Conservation (phyloP, 78 protist genomes). For the slime mould (Dictyostelium discoideum) region DNA sequence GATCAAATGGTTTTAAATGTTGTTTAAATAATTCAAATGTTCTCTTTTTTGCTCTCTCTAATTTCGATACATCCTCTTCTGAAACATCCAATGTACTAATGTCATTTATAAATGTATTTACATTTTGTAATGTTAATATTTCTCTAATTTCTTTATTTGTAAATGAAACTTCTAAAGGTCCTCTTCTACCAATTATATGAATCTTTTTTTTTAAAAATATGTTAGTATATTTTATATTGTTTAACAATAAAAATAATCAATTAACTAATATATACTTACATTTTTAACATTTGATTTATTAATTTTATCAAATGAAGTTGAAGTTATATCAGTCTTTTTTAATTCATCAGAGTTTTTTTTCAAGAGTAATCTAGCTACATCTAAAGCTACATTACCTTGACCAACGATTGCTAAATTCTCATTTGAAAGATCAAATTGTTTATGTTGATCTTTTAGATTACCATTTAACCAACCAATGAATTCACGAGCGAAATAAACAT, state of each 20-base stretch:
- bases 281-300: slow-evolving; percentile 41
- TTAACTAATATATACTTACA: background rate
- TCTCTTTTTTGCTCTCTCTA: slow-evolving; percentile 57
- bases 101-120: slow-evolving; percentile 54
- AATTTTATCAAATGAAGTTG: slow-evolving; percentile 37
- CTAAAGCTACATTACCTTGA: slow-evolving; percentile 82
- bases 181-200: slow-evolving; percentile 80
- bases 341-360: slow-evolving; percentile 36
- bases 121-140: slow-evolving; percentile 46
- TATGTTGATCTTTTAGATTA: slow-evolving; percentile 45
- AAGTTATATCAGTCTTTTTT: slow-evolving; percentile 64
- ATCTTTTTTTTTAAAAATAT: background rate
- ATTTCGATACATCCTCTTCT: background rate
- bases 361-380: slow-evolving; percentile 69
- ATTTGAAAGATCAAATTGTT: slow-evolving; percentile 15
- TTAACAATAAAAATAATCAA: no score
- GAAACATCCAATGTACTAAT: background rate
- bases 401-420: slow-evolving; percentile 76
- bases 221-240: no score
- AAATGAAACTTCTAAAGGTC: slow-evolving; percentile 75
- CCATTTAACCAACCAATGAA: slow-evolving; percentile 79
- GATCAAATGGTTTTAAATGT: slow-evolving; percentile 20
- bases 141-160: slow-evolving; percentile 79
- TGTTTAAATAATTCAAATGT: slow-evolving; percentile 41
- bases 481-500: slow-evolving; percentile 70